A percentile compares a stretch with the other conserved stretches of the same genome.
Conservation (phyloP, 2,329 filamentous ascomycete genomes). For the Knufia fluminis region DNA sequence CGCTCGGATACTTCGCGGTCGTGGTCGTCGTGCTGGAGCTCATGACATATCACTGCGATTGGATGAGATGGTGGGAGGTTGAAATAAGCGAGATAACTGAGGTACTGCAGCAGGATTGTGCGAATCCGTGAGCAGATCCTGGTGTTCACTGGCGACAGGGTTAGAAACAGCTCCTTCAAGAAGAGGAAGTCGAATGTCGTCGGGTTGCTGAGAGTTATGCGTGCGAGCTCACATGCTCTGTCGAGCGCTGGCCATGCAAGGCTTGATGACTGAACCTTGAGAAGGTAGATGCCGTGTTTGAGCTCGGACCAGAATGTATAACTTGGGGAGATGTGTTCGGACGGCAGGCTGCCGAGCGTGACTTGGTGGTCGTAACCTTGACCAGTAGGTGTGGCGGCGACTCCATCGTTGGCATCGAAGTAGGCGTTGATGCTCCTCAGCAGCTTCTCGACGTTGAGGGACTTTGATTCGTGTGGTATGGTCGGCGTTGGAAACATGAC, state of each 20-base stretch:
- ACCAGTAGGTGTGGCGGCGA: neutral
- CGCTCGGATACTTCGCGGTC: neutral
- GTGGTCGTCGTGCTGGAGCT: slow-evolving; percentile 4
- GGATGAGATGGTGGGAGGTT: slow-evolving; percentile 6
- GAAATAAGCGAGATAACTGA: slow-evolving; percentile 6
- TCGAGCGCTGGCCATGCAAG: slow-evolving; percentile 12
- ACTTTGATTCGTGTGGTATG: neutral
- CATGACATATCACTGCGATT: slow-evolving; percentile 8
- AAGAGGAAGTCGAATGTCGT: slow-evolving; percentile 4
- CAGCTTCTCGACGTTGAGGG: neutral
- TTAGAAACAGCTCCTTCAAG: slow-evolving; percentile 9
- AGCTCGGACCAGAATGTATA: slow-evolving; percentile 10
- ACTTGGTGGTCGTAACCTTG: neutral
- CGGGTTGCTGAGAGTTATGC: neutral
- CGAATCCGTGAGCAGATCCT: slow-evolving; percentile 8
- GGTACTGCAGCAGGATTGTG: slow-evolving; percentile 9
- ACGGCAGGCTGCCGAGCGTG: neutral
- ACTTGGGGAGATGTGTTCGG: neutral
- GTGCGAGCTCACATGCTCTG: slow-evolving; percentile 6
- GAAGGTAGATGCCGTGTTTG: slow-evolving; percentile 12
- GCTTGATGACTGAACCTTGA: slow-evolving; percentile 8
- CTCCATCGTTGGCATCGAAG: neutral
- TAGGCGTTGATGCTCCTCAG: neutral
- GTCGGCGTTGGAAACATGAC: neutral
- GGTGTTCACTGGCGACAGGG: slow-evolving; percentile 11